Percentiles rank a stretch among this genome's conserved stretches.
These are phyloP conservation scores for Tetrapisispora iriomotensis DNA, from an alignment of 805 yeast genomes.

Conservation along the genomic window DNA sequence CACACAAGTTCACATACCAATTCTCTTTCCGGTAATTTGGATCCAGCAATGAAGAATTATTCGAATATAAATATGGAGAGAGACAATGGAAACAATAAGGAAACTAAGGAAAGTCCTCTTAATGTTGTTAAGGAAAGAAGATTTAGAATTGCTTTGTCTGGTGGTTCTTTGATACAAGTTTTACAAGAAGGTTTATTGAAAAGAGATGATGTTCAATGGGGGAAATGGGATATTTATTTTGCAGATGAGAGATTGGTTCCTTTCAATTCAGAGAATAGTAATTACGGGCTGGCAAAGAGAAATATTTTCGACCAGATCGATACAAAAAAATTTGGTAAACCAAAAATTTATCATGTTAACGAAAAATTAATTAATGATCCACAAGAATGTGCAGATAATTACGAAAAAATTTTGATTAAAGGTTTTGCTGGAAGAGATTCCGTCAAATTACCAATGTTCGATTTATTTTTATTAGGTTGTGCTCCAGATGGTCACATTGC, in stretches of 20 bases:
- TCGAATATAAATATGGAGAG: constrained; percentile 3
- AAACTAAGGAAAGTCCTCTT: constrained; percentile 30
- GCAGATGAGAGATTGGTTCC: constrained; percentile 96
- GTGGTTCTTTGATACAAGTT: constrained; percentile 85
- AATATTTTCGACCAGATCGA: constrained; percentile 57
- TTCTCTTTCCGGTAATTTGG: neutral
- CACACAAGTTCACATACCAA: too few relatives aligned
- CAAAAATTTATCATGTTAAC: constrained; percentile 76
- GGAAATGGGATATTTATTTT: constrained; percentile 89
- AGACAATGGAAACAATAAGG: constrained; percentile 9
- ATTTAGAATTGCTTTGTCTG: constrained; percentile 84
- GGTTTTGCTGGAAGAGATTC: constrained; percentile 95
- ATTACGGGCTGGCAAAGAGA: constrained; percentile 82
- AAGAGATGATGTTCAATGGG: constrained; percentile 77
- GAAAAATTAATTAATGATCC: constrained; percentile 65
- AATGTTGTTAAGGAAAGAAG: constrained; percentile 37
- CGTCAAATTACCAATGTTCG: constrained; percentile 92
- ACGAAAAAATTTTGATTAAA: constrained; percentile 75
- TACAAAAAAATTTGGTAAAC: constrained; percentile 34
- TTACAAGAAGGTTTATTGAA: constrained; percentile 75
- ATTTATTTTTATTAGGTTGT: constrained; percentile 82
- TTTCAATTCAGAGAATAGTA: constrained; percentile 69
- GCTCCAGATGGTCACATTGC: constrained; percentile 99
- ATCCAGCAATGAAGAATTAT: neutral
- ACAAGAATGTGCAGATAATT: constrained; percentile 88